Base-by-base conservation (phyloP, 2,329 filamentous ascomycete genomes). In the Chaetomium strumarium region DNA sequence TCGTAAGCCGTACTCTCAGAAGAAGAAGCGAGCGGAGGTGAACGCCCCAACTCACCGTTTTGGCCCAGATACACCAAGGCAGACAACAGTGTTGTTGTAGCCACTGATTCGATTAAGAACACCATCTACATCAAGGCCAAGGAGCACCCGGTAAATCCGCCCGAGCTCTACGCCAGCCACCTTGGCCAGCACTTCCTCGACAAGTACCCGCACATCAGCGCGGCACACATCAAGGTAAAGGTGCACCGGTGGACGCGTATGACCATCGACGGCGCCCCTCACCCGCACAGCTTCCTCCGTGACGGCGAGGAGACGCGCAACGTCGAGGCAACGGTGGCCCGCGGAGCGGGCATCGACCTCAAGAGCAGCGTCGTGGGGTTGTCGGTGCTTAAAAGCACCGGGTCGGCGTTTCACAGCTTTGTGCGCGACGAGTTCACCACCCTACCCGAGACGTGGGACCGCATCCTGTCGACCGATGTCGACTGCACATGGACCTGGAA, bases 41-140 rank as follows among this genome's bases (percentile, higher is more conserved):
- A 9, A n/a, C 13, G 7, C 11, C 5, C 34, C 12, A 37, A 16
- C 12, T n/a, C n/a, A n/a, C 14, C 19, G 5, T 9, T 17, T 12
- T 40, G 31, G 37, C 6, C 65, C 58, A 95, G 89, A 59, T 99
- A 96, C 79, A 99, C 92, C 57, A 72, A 81, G 66, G 92, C 90
- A 63, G 91, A 99, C 76, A 99, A 99, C 79, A 88, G 85, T 64
- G 88, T 95, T 60, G 83, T 99, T 54, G 92, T 99, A 56, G 90
- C 93, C 58, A 99, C 93, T 56, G 93, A 99, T 72, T 92, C 90
- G 24, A 95, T 97, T 75, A 99, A 99, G 77, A 96, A 99, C 74
- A 97, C 88, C 63, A 85, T 88, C 67, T 96, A 93, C 77, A 90
- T 99, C 73, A 86, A 89, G 67, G 92, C 93, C 66, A 96, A 96